Percentiles rank a stretch among this genome's conserved stretches.
phyloP scores from a whole-genome alignment of 441 rosid genomes.

The Caryocar brasiliense region DNA sequence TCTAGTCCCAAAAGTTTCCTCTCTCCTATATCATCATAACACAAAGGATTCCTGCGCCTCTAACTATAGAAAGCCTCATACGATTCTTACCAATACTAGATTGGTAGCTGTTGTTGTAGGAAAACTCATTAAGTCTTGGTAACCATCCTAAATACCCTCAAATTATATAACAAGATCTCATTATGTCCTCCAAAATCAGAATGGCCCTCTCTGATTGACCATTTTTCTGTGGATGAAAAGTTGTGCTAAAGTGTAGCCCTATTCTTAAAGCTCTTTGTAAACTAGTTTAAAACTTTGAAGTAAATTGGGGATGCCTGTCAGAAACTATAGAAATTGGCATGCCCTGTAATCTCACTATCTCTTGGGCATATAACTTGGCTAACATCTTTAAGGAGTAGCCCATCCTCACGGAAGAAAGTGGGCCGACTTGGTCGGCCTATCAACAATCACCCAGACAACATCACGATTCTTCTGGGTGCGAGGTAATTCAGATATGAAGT shows the following conservation, averaged over 20 bases:
- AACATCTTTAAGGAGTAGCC: too few relatives aligned
- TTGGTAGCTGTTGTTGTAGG: neutral
- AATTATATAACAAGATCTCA: neutral
- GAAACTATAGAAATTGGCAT: neutral
- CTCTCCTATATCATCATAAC: neutral
- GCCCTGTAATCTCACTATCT: slow-evolving; percentile 1
- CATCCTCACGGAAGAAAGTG: neutral
- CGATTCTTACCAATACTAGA: neutral
- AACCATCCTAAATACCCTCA: neutral
- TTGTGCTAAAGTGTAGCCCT: neutral
- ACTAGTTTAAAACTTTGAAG: neutral
- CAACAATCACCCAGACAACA: neutral
- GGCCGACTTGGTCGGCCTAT: neutral
- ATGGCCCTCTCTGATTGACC: neutral
- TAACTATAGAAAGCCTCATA: slow-evolving; percentile 1
- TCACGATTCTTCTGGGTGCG: neutral
- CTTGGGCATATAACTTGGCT: too few relatives aligned
- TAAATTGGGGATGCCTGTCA: neutral
- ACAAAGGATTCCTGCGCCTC: neutral
- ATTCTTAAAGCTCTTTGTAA: neutral
- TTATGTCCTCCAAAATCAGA: neutral
- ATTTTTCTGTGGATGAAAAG: neutral
- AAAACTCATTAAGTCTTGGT: neutral
- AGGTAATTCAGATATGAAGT: neutral
- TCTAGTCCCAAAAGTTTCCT: neutral